These are phyloP conservation scores for Penicillium egyptiacum DNA, from an alignment of 495 filamentous ascomycete genomes.

Conservation along the genomic window DNA sequence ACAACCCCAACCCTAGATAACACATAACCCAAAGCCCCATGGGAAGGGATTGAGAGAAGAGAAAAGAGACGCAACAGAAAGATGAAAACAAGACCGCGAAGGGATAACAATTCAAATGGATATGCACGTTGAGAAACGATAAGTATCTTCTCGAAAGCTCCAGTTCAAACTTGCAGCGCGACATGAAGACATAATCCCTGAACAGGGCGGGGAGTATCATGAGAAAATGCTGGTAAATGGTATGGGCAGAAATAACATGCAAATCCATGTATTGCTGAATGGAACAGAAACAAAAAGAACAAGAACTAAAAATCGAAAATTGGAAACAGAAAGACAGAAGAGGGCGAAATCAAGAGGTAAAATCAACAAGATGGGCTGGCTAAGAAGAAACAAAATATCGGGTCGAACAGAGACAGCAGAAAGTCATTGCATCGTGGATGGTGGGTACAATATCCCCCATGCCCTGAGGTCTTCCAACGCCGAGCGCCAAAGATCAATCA, in stretches of 20 bases:
- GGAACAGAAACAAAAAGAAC: too few relatives aligned
- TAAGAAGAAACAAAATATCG: neutral
- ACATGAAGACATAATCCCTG: neutral
- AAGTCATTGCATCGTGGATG: conserved; percentile 13
- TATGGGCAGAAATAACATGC: neutral
- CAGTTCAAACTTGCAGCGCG: neutral
- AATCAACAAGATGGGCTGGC: neutral
- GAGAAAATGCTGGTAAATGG: neutral
- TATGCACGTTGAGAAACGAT: neutral
- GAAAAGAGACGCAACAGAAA: too few relatives aligned
- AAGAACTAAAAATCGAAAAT: neutral
- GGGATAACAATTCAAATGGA: too few relatives aligned
- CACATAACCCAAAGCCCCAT: neutral
- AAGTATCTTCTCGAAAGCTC: neutral
- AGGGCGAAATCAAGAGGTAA: neutral
- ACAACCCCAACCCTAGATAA: neutral
- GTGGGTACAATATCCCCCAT: conserved; percentile 9
- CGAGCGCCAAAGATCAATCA: conserved; percentile 21
- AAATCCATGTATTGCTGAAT: neutral
- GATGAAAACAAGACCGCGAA: too few relatives aligned
- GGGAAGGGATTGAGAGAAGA: neutral
- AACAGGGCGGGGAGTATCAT: neutral
- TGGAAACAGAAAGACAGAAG: neutral
- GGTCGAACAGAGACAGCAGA: conserved; percentile 2
- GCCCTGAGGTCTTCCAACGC: conserved; percentile 20